A percentile compares a stretch with the other conserved stretches of the same genome.
These are phyloP conservation scores for Pleurotus tuoliensis DNA, from an alignment of 768 basidiomycete species.

Conservation along the genomic window DNA sequence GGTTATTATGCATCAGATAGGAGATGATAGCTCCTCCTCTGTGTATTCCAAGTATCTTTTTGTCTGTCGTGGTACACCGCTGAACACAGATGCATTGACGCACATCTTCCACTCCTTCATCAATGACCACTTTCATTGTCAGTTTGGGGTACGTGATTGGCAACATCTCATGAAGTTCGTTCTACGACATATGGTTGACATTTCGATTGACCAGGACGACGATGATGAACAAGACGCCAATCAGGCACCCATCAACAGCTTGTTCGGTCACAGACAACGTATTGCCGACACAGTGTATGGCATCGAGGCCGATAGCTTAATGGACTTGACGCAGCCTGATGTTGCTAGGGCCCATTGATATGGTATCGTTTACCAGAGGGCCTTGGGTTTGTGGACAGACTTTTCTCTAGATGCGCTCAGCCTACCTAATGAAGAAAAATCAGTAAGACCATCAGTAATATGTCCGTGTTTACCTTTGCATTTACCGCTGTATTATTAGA, in stretches of 20 bases:
- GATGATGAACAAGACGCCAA: background rate
- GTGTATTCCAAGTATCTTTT: constrained; percentile 7
- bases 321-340: background rate
- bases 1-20: background rate
- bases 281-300: background rate
- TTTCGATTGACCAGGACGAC: background rate
- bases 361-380: background rate
- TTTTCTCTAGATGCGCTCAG: no score
- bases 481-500: no score
- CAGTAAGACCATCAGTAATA: no score
- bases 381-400: background rate
- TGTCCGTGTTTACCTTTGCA: no score
- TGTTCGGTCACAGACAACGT: background rate
- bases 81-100: background rate
- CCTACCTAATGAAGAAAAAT: no score
- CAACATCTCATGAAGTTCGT: constrained; percentile 5
- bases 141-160: constrained; percentile 1
- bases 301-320: background rate
- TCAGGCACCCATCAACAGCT: background rate
- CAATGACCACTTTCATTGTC: background rate
- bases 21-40: background rate
- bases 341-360: background rate
- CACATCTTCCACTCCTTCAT: background rate
- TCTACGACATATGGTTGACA: background rate
- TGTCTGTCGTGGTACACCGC: background rate